Conservation (phyloP, 192 early-diverging fungal genomes). For the Rhizophagus clarus region DNA sequence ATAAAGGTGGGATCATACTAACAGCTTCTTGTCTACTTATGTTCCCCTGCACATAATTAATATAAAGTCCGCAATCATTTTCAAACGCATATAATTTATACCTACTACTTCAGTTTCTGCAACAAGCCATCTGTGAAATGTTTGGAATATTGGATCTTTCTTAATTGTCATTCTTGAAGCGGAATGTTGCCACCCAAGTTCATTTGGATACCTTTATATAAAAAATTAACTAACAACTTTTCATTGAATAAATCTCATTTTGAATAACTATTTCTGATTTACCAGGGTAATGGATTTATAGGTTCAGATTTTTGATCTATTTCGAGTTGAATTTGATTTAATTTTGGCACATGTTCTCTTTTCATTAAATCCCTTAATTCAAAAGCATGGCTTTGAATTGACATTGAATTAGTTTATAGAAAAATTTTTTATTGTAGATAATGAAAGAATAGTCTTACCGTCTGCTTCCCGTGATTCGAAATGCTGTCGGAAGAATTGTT, state of each 20-base stretch:
- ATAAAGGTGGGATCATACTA: conserved; percentile 95
- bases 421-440: background rate
- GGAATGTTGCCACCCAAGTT: conserved; percentile 87
- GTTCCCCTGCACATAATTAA: conserved; percentile 66
- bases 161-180: conserved; percentile 75
- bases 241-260: background rate
- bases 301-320: conserved; percentile 78
- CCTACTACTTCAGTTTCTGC: conserved; percentile 90
- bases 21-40: conserved; percentile 96
- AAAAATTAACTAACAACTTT: background rate
- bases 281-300: conserved; percentile 82
- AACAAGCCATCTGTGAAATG: conserved; percentile 94
- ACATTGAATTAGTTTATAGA: background rate
- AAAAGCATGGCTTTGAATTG: conserved; percentile 55
- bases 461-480: conserved; percentile 91
- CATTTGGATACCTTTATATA: conserved; percentile 74
- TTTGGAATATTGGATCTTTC: conserved; percentile 71
- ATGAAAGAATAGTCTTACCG: conserved; percentile 44
- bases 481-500: conserved; percentile 83
- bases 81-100: background rate
- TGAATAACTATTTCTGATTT: conserved; percentile 16
- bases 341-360: conserved; percentile 49
- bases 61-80: background rate
- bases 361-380: conserved; percentile 76
- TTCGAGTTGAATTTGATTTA: conserved; percentile 52